A percentile compares a stretch with the other conserved stretches of the same genome.
Conservation (phyloP, 257 asterid species). For the Hygrophila difformis region DNA sequence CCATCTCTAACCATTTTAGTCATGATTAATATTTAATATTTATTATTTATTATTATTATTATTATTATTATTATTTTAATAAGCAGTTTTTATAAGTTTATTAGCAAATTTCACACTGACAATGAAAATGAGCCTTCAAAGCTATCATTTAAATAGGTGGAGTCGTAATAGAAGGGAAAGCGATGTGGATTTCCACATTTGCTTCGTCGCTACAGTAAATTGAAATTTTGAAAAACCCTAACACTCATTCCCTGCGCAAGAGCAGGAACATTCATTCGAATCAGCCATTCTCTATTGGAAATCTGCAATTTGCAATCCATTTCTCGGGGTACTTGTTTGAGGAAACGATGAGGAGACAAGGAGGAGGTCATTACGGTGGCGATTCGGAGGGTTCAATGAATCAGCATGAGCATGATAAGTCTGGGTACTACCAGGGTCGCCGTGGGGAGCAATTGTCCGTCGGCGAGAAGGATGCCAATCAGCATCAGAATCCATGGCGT, state of each 20-base stretch:
- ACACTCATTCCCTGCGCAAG: neutral
- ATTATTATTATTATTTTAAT: too few species aligned
- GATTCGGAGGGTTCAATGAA: conserved; percentile 20
- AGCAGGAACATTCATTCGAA: neutral
- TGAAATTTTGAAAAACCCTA: neutral
- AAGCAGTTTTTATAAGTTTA: too few species aligned
- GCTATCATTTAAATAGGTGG: too few species aligned
- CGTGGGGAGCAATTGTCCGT: conserved; percentile 12
- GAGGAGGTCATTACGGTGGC: conserved; percentile 30
- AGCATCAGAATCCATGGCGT: conserved; percentile 33
- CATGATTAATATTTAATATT: too few species aligned
- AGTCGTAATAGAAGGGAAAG: too few species aligned
- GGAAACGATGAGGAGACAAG: conserved; percentile 28
- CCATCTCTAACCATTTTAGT: too few species aligned
- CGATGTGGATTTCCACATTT: too few species aligned
- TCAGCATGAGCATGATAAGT: conserved; percentile 25
- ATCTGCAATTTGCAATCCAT: neutral
- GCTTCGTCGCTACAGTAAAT: too few species aligned
- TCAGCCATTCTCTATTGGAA: too few species aligned
- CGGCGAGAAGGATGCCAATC: conserved; percentile 21
- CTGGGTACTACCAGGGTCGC: conserved; percentile 21
- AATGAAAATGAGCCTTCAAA: too few species aligned
- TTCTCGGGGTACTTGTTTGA: neutral
- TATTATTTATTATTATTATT: too few species aligned
- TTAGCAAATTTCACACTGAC: too few species aligned